Evolutionary conservation across 73 alveolate genomes (phyloP).

Genomic region (Paramecium primaurelia): DNA sequence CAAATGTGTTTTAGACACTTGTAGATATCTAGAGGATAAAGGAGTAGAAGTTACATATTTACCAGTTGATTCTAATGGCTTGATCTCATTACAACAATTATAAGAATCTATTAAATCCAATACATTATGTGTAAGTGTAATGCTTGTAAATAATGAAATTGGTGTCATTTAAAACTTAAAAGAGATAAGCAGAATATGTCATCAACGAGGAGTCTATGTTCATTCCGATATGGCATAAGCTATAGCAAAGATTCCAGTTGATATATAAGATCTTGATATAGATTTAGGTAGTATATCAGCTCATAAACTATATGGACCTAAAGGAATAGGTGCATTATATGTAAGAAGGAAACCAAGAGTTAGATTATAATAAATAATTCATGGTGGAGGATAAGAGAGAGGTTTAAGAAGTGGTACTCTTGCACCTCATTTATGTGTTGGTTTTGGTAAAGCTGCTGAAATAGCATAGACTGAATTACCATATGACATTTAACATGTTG

Average conservation of each 20-base stretch:
- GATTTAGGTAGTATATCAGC: constrained; percentile 89
- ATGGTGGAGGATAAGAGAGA: constrained; percentile 98
- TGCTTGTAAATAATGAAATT: constrained; percentile 98
- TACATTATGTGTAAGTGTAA: constrained; percentile 91
- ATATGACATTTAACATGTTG: constrained; percentile 81
- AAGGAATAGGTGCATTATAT: constrained; percentile 96
- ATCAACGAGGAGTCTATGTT: constrained; percentile 84
- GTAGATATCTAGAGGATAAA: constrained; percentile 93
- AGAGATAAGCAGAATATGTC: constrained; percentile 95
- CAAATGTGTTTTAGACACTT: constrained; percentile 96
- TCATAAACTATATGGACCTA: constrained; percentile 98
- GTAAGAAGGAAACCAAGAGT: constrained; percentile 97
- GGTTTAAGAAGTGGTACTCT: constrained; percentile 98
- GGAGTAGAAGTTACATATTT: constrained; percentile 94
- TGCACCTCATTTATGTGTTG: constrained; percentile 93
- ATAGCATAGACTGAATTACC: constrained; percentile 85
- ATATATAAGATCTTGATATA: constrained; percentile 81
- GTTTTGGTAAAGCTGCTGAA: constrained; percentile 94
- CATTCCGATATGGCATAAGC: constrained; percentile 98
- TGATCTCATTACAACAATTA: constrained; percentile 65
- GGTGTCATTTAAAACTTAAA: constrained; percentile 98
- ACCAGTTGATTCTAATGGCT: constrained; percentile 94
- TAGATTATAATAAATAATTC: constrained; percentile 82
- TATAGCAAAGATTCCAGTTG: constrained; percentile 87
- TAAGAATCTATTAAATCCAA: constrained; percentile 84